These are phyloP conservation scores for Dactylellina sp. DNA, from an alignment of 2,329 filamentous ascomycete species.

Conservation along the genomic window DNA sequence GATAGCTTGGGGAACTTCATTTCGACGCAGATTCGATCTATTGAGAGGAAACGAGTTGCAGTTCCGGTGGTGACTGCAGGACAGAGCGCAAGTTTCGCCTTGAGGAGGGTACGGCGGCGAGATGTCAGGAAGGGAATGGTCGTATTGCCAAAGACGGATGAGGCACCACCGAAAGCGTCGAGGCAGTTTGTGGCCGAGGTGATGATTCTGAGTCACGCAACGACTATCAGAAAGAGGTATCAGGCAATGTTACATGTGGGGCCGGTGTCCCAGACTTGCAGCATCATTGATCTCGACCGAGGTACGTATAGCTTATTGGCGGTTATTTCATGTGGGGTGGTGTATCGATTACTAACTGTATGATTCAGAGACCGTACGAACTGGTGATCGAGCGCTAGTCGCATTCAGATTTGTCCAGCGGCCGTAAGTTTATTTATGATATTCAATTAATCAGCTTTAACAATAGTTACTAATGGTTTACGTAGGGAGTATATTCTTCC, in stretches of 20 bases:
- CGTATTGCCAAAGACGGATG: constrained; percentile 84
- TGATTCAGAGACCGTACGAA: constrained; percentile 77
- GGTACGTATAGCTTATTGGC: constrained; percentile 64
- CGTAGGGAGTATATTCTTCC: constrained; percentile 81
- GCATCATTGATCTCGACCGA: constrained; percentile 97
- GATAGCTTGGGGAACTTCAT: constrained; percentile 91
- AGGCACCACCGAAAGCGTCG: constrained; percentile 76
- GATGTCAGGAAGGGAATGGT: constrained; percentile 99
- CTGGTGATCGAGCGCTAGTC: constrained; percentile 91
- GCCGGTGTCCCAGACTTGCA: constrained; percentile 92
- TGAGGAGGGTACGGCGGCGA: constrained; percentile 87
- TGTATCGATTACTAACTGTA: constrained; percentile 6
- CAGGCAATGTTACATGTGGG: constrained; percentile 99
- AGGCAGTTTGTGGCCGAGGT: constrained; percentile 86
- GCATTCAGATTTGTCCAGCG: constrained; percentile 95
- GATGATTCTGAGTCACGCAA: constrained; percentile 92
- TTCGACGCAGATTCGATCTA: constrained; percentile 86
- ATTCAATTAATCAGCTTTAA: too few species aligned
- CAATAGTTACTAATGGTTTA: not conserved
- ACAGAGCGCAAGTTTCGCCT: constrained; percentile 89
- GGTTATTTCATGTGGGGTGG: not conserved
- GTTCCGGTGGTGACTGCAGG: constrained; percentile 90
- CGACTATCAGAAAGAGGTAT: constrained; percentile 95
- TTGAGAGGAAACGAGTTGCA: constrained; percentile 90
- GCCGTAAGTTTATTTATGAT: constrained; percentile 65